A percentile compares a stretch with the other conserved stretches of the same genome.
phyloP scores from a whole-genome alignment of 345 rosid species.

The Moringa oleifera region DNA sequence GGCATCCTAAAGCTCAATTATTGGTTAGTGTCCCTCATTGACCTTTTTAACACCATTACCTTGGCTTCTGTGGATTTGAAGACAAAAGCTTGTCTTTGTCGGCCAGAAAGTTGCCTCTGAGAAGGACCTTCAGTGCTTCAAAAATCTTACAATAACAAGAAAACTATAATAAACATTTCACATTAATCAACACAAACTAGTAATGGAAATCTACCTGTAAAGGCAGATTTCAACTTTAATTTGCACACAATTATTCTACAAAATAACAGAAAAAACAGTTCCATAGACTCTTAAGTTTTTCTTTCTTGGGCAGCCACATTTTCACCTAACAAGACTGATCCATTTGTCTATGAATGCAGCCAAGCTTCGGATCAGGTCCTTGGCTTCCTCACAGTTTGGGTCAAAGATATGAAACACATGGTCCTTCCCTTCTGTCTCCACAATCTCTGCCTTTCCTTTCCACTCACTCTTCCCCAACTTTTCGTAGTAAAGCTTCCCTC shows the following conservation, averaged over 20 bases:
- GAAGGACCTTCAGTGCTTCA: too few species aligned
- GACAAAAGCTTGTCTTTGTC: too few species aligned
- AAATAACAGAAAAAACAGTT: background rate
- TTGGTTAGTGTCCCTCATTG: too few species aligned
- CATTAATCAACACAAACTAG: background rate
- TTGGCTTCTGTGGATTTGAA: too few species aligned
- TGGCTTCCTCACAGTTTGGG: slow-evolving; percentile 44
- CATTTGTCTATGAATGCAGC: slow-evolving; percentile 41
- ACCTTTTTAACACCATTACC: too few species aligned
- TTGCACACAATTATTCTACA: background rate
- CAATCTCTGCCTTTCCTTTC: slow-evolving; percentile 44
- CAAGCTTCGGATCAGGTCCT: slow-evolving; percentile 31
- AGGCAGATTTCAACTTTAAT: background rate
- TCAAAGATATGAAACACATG: slow-evolving; percentile 70
- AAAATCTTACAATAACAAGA: too few species aligned
- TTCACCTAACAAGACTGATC: slow-evolving; percentile 7
- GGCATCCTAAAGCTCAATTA: too few species aligned
- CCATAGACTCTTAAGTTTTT: too few species aligned
- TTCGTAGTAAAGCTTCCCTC: slow-evolving; percentile 57
- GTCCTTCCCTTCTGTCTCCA: slow-evolving; percentile 57
- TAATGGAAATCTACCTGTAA: background rate
- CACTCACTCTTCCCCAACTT: slow-evolving; percentile 42
- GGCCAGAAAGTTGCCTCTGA: too few species aligned
- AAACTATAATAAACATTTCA: background rate
- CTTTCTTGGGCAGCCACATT: background rate